phyloP scores from a whole-genome alignment of 1,284 basidiomycete genomes.

The Agroathelia rolfsii region DNA sequence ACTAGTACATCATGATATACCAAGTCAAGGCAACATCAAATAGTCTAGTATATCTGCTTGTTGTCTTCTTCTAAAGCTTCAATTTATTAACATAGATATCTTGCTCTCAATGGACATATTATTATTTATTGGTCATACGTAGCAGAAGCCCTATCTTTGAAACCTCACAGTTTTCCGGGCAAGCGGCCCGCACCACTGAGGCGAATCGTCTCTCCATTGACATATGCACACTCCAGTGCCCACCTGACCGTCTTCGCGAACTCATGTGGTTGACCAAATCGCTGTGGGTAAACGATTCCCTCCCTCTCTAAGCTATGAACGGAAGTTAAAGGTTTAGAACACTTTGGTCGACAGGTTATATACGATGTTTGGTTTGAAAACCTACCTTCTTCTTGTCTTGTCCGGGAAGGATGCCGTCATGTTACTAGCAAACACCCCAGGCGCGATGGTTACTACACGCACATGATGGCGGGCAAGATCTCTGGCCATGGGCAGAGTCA shows the following conservation, averaged over 20 bases:
- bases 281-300: conserved; percentile 31
- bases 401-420: conserved; percentile 33
- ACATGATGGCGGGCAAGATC: conserved; percentile 41
- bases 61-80: too few species aligned
- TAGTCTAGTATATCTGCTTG: too few species aligned
- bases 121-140: too few species aligned
- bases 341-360: conserved; percentile 3
- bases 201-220: conserved; percentile 48
- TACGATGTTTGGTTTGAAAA: conserved; percentile 12
- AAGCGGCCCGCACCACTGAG: conserved; percentile 33
- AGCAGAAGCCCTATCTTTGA: too few species aligned
- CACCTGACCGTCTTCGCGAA: conserved; percentile 44
- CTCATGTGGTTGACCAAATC: conserved; percentile 37
- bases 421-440: conserved; percentile 36
- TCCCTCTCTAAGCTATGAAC: conserved; percentile 27
- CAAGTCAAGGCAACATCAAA: too few species aligned
- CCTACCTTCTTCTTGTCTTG: conserved; percentile 24
- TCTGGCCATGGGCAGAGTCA: conserved; percentile 45
- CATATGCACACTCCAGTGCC: conserved; percentile 40
- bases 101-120: too few species aligned
- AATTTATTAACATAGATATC: too few species aligned
- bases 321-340: too few species aligned
- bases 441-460: conserved; percentile 44
- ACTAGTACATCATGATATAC: too few species aligned
- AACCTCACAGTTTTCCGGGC: conserved; percentile 27